phyloP scores from a whole-genome alignment of 306 rosid genomes.

The Citrullus colocynthis region DNA sequence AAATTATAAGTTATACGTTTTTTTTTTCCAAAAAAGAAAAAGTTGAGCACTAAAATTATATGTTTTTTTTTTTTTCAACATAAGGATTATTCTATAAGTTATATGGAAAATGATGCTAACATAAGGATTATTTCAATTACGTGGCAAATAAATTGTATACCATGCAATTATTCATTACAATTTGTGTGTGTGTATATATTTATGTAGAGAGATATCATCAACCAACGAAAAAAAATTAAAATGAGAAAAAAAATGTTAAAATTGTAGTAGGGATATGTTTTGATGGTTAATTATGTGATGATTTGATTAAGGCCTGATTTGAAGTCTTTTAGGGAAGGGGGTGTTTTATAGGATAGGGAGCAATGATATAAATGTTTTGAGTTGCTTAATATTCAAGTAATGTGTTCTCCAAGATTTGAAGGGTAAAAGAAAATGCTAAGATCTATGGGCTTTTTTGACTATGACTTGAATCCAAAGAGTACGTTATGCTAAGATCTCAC shows the following conservation, averaged over 20 bases:
- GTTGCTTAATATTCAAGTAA: slow-evolving; percentile 4
- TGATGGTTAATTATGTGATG: background rate
- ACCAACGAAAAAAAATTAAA: too few species aligned
- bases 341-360: background rate
- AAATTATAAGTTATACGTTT: too few species aligned
- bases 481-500: background rate
- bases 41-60: too few species aligned
- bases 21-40: too few species aligned
- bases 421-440: background rate
- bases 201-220: too few species aligned
- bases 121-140: too few species aligned
- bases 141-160: too few species aligned
- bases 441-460: slow-evolving; percentile 5
- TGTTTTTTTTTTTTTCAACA: too few species aligned
- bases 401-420: slow-evolving; percentile 2
- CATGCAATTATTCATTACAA: too few species aligned
- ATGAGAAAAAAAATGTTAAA: background rate
- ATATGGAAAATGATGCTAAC: too few species aligned
- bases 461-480: background rate
- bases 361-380: background rate
- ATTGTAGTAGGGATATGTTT: background rate
- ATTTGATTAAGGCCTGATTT: background rate
- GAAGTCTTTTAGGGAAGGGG: background rate
- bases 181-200: background rate
- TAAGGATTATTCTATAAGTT: too few species aligned